Evolutionary conservation across 139 green algal genomes (phyloP).

Genomic region (Asterochloris sp.): DNA sequence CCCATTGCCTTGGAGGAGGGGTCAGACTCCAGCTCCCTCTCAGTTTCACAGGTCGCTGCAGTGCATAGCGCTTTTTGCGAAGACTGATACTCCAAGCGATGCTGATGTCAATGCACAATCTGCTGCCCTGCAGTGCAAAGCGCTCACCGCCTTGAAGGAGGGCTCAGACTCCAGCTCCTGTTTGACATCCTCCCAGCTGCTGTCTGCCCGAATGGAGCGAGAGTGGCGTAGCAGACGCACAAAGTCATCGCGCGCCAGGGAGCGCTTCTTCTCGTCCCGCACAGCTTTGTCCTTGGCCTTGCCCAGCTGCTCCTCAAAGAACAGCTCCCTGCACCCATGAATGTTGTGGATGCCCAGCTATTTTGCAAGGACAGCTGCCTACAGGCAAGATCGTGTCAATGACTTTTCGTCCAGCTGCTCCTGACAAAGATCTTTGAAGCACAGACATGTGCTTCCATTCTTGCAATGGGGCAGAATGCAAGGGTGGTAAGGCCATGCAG

Average conservation of each 20-base stretch:
- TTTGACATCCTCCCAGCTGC: conserved; percentile 44
- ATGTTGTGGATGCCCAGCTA: no score
- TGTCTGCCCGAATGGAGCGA: conserved; percentile 33
- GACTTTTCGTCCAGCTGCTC: no score
- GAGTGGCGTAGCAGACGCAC: conserved; percentile 40
- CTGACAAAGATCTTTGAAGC: no score
- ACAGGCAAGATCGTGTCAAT: no score
- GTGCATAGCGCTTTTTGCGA: no score
- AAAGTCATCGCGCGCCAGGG: conserved; percentile 38
- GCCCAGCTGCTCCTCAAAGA: conserved; percentile 51
- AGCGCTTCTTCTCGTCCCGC: conserved; percentile 30
- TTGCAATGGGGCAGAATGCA: no score
- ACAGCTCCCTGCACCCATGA: conserved; percentile 39
- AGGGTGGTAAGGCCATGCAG: no score
- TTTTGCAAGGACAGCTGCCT: no score
- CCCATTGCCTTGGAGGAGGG: background rate
- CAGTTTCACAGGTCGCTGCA: background rate
- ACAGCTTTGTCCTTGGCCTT: conserved; percentile 8
- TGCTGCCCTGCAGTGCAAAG: background rate
- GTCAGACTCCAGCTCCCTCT: background rate
- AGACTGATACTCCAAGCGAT: background rate
- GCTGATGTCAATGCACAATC: background rate
- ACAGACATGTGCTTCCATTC: no score
- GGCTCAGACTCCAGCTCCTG: conserved; percentile 36
- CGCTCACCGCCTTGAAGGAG: conserved; percentile 48